Evolutionary conservation across 768 basidiomycete species (phyloP).

Genomic region (Psilocybe sp.): DNA sequence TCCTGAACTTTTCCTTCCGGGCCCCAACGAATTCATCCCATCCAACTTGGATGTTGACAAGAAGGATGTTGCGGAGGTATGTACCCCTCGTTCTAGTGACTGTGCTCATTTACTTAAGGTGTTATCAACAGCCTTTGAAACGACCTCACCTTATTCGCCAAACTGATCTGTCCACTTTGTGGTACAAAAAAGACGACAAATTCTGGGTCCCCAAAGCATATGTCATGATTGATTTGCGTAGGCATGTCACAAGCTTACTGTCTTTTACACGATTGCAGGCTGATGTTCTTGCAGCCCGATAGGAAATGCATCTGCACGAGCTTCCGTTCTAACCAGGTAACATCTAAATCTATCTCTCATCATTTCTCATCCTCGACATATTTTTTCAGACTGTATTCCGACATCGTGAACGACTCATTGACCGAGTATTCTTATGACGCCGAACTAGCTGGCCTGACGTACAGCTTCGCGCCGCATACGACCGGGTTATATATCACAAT

Average conservation of each 20-base stretch:
- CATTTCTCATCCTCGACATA: not conserved
- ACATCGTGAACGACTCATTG: slow-evolving; percentile 85
- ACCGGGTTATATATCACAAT: slow-evolving; percentile 68
- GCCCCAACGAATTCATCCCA: slow-evolving; percentile 90
- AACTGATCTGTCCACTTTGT: slow-evolving; percentile 69
- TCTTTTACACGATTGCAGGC: not conserved
- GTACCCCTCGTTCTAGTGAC: slow-evolving; percentile 8
- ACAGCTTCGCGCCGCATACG: slow-evolving; percentile 58
- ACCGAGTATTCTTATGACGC: slow-evolving; percentile 93
- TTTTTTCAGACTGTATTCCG: slow-evolving; percentile 63
- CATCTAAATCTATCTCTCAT: not conserved
- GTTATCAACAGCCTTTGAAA: slow-evolving; percentile 54
- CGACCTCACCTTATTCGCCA: slow-evolving; percentile 77
- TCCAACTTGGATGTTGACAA: slow-evolving; percentile 82
- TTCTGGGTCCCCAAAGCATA: slow-evolving; percentile 95
- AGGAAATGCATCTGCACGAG: slow-evolving; percentile 60
- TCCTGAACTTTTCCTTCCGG: slow-evolving; percentile 72
- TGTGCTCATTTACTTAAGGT: slow-evolving; percentile 5
- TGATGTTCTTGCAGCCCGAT: slow-evolving; percentile 39
- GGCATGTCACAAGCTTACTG: slow-evolving; percentile 36
- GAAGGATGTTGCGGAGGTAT: slow-evolving; percentile 60
- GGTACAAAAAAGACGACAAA: slow-evolving; percentile 96
- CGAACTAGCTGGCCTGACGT: slow-evolving; percentile 83
- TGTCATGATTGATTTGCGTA: slow-evolving; percentile 71
- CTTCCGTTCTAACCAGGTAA: slow-evolving; percentile 68